Conservation (phyloP, 257 asterid genomes). For the Solanum appendiculatum region DNA sequence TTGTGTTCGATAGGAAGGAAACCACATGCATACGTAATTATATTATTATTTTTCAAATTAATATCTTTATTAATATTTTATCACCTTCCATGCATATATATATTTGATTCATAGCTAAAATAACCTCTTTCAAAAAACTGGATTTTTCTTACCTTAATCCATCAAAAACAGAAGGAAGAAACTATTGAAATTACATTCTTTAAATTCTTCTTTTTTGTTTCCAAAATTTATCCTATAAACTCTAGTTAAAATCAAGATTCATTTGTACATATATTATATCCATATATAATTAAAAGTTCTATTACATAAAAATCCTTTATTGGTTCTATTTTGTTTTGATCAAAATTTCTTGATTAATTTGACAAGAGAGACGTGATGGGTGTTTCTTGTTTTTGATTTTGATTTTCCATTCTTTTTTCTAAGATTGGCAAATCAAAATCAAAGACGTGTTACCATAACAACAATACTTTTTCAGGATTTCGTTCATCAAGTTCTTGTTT, state of each 20-base stretch:
- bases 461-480: background rate
- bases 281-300: background rate
- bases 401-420: background rate
- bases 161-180: background rate
- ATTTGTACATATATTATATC: background rate
- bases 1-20: background rate
- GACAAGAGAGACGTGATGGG: background rate
- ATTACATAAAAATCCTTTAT: background rate
- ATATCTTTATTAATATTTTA: background rate
- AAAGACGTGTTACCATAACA: constrained; percentile 27
- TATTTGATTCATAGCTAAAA: background rate
- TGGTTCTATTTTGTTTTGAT: too few species aligned
- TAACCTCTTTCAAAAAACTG: background rate
- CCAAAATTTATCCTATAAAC: background rate
- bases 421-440: constrained; percentile 21
- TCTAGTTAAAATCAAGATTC: background rate
- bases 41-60: background rate
- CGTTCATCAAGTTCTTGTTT: background rate
- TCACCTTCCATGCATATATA: background rate
- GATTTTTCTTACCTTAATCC: background rate
- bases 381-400: constrained; percentile 3
- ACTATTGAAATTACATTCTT: background rate
- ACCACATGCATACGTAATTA: background rate
- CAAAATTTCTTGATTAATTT: too few species aligned
- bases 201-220: background rate